These are phyloP conservation scores for Cladophialophora bantiana DNA, from an alignment of 2,329 filamentous ascomycete species.

Conservation along the genomic window DNA sequence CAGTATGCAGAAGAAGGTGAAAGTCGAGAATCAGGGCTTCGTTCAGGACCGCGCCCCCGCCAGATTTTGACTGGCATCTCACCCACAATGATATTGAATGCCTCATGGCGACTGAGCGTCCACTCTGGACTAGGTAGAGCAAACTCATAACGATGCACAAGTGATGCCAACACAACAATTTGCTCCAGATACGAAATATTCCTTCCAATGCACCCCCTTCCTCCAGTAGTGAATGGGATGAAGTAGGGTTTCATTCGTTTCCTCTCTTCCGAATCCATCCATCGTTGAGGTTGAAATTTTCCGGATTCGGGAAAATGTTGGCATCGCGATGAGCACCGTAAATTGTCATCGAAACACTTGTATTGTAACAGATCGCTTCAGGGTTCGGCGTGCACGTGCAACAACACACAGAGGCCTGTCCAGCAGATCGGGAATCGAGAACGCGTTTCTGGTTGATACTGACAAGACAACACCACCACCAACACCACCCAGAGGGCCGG, in stretches of 20 bases:
- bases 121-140: constrained; percentile 41
- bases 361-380: too few relatives aligned
- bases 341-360: constrained; percentile 74
- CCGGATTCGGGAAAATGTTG: constrained; percentile 72
- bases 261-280: constrained; percentile 51
- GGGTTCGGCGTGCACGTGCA: too few relatives aligned
- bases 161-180: constrained; percentile 41
- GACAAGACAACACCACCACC: too few relatives aligned
- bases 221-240: constrained; percentile 56
- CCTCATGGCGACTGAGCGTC: constrained; percentile 43
- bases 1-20: too few relatives aligned
- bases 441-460: too few relatives aligned
- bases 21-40: neutral
- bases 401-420: too few relatives aligned
- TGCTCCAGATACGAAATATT: constrained; percentile 38
- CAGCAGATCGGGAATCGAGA: too few relatives aligned
- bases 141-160: constrained; percentile 46
- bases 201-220: constrained; percentile 49
- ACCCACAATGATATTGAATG: constrained; percentile 46
- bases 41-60: constrained; percentile 26
- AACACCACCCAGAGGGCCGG: too few relatives aligned
- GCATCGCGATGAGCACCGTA: constrained; percentile 77
- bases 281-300: constrained; percentile 71
- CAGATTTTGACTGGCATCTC: constrained; percentile 43
- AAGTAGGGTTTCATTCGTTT: constrained; percentile 56